These are phyloP conservation scores for Rhizopogon roseolus DNA, from an alignment of 768 basidiomycete genomes.

Conservation along the genomic window DNA sequence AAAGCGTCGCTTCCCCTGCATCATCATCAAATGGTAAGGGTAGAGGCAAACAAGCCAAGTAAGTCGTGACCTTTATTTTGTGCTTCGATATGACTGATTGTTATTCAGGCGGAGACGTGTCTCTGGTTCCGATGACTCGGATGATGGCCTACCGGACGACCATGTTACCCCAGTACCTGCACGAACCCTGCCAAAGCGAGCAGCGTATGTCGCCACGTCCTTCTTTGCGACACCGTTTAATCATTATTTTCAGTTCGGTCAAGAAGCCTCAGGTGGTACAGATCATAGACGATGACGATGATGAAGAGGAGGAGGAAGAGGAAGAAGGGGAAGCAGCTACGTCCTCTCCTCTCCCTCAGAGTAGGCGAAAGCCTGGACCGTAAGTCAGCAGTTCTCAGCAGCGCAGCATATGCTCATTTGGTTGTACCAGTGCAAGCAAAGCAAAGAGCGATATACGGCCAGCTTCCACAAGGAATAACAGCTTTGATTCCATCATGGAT, in stretches of 20 bases:
- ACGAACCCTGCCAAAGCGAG: slow-evolving; percentile 50
- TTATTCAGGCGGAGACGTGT: slow-evolving; percentile 46
- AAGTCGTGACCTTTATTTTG: slow-evolving; percentile 12
- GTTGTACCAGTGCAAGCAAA: slow-evolving; percentile 11
- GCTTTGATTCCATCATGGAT: slow-evolving; percentile 51
- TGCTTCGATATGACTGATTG: neutral
- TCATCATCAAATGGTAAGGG: slow-evolving; percentile 16
- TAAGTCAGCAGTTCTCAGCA: neutral
- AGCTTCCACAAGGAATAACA: slow-evolving; percentile 11
- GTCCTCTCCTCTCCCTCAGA: slow-evolving; percentile 22
- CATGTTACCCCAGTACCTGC: slow-evolving; percentile 34
- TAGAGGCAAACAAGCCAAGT: slow-evolving; percentile 38
- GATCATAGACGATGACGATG: slow-evolving; percentile 15
- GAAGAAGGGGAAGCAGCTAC: slow-evolving; percentile 36
- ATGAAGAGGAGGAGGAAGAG: slow-evolving; percentile 39
- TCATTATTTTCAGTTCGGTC: slow-evolving; percentile 25
- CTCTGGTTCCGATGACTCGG: slow-evolving; percentile 47
- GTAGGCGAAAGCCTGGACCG: slow-evolving; percentile 1
- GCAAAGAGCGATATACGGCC: slow-evolving; percentile 10
- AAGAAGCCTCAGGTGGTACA: slow-evolving; percentile 32
- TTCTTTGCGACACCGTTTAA: neutral
- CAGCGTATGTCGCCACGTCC: slow-evolving; percentile 42
- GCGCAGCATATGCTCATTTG: neutral
- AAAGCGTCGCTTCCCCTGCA: slow-evolving; percentile 28
- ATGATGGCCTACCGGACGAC: slow-evolving; percentile 33